These are phyloP conservation scores for Scopulariopsis brevicaulis DNA, from an alignment of 2,329 filamentous ascomycete species.

Conservation along the genomic window DNA sequence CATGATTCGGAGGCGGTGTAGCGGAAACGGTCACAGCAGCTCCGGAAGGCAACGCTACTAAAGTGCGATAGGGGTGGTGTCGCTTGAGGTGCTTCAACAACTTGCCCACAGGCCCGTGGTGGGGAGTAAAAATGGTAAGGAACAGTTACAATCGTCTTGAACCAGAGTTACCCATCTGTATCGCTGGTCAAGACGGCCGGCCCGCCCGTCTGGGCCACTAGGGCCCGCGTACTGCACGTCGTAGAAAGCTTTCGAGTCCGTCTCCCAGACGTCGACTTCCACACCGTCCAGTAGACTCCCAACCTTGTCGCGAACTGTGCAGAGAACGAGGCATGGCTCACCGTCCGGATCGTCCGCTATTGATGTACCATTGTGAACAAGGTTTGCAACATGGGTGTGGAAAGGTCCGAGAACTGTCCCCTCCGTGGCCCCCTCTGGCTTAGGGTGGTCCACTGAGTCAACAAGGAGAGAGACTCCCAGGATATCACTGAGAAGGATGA, in stretches of 20 bases:
- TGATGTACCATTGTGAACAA: slow-evolving; percentile 33
- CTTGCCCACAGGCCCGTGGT: slow-evolving; percentile 74
- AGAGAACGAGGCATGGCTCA: slow-evolving; percentile 54
- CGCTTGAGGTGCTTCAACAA: slow-evolving; percentile 53
- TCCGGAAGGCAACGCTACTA: too few relatives aligned
- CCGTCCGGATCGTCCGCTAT: slow-evolving; percentile 59
- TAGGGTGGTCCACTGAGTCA: slow-evolving; percentile 68
- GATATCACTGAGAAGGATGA: slow-evolving; percentile 65
- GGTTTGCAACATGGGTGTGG: slow-evolving; percentile 60
- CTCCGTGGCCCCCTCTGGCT: slow-evolving; percentile 54
- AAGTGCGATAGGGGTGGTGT: slow-evolving; percentile 34
- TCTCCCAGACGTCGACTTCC: slow-evolving; percentile 71
- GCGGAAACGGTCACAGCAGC: too few relatives aligned
- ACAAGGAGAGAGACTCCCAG: slow-evolving; percentile 65
- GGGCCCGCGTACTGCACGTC: slow-evolving; percentile 60
- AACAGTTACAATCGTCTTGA: slow-evolving; percentile 73
- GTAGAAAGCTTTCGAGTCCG: slow-evolving; percentile 61
- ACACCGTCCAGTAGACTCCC: slow-evolving; percentile 49
- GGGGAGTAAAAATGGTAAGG: slow-evolving; percentile 76
- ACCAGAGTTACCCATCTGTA: slow-evolving; percentile 51
- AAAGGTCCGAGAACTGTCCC: slow-evolving; percentile 71
- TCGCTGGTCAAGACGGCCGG: slow-evolving; percentile 15
- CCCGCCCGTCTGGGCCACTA: slow-evolving; percentile 22
- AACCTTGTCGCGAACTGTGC: slow-evolving; percentile 49
- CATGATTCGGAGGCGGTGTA: too few relatives aligned